phyloP scores from a whole-genome alignment of 1,139 yeast genomes.

The Hansenula sp. region DNA sequence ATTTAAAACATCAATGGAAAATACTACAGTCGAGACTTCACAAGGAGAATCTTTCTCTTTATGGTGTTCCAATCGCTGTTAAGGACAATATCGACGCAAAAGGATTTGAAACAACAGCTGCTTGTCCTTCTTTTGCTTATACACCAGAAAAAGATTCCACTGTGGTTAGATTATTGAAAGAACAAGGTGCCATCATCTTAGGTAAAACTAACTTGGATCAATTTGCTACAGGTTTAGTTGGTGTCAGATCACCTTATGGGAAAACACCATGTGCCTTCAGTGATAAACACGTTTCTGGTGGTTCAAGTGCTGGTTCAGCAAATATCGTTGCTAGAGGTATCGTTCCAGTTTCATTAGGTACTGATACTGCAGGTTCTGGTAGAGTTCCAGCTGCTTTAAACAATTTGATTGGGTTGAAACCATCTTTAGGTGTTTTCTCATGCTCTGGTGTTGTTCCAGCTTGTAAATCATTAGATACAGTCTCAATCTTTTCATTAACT shows the following conservation, averaged over 20 bases:
- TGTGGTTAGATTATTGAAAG: slow-evolving; percentile 62
- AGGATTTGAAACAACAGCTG: slow-evolving; percentile 86
- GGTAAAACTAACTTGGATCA: slow-evolving; percentile 96
- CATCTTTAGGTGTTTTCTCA: slow-evolving; percentile 83
- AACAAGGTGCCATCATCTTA: slow-evolving; percentile 83
- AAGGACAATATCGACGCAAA: slow-evolving; percentile 92
- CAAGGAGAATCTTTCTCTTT: slow-evolving; percentile 40
- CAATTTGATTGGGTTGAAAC: slow-evolving; percentile 87
- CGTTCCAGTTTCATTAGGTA: slow-evolving; percentile 85
- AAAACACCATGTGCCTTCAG: slow-evolving; percentile 76
- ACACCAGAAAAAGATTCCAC: slow-evolving; percentile 68
- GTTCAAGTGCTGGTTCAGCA: slow-evolving; percentile 95
- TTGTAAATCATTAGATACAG: slow-evolving; percentile 90
- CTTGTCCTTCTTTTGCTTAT: slow-evolving; percentile 81
- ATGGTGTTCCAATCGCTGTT: slow-evolving; percentile 92
- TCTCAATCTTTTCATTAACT: slow-evolving; percentile 75
- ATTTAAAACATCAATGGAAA: slow-evolving; percentile 72
- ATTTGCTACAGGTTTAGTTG: slow-evolving; percentile 95
- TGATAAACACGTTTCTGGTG: slow-evolving; percentile 79
- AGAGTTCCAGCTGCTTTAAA: slow-evolving; percentile 97
- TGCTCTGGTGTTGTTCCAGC: slow-evolving; percentile 95
- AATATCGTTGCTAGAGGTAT: slow-evolving; percentile 84
- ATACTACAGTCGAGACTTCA: slow-evolving; percentile 59
- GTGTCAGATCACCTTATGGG: slow-evolving; percentile 93
- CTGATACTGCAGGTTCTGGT: slow-evolving; percentile 99